Percentiles rank a stretch among this genome's conserved stretches.
Evolutionary conservation across 2,329 filamentous ascomycete species (phyloP).

Genomic region (Pseudocercospora fuligena): DNA sequence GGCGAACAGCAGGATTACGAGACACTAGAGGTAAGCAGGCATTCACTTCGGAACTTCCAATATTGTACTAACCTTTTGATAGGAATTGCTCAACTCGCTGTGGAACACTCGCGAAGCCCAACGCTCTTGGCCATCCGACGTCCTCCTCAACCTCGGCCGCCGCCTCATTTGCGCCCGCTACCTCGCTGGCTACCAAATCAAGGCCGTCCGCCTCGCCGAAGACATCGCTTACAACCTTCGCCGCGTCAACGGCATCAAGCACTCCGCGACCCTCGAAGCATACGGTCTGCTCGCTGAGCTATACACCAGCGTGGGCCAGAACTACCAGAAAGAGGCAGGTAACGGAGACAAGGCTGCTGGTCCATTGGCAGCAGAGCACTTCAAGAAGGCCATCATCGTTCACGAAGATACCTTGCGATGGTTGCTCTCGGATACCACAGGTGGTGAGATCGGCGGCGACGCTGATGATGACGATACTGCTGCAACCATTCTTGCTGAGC

Average conservation of each 20-base stretch:
- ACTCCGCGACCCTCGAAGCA: slow-evolving; percentile 55
- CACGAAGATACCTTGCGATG: slow-evolving; percentile 40
- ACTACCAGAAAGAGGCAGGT: slow-evolving; percentile 44
- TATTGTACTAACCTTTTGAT: not conserved
- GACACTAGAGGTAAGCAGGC: slow-evolving; percentile 48
- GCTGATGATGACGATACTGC: slow-evolving; percentile 46
- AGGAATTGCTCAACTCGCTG: slow-evolving; percentile 48
- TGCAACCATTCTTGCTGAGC: slow-evolving; percentile 43
- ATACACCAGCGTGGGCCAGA: slow-evolving; percentile 50
- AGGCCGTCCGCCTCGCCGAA: slow-evolving; percentile 55
- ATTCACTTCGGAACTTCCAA: not conserved
- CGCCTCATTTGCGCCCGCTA: slow-evolving; percentile 59
- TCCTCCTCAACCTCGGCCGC: slow-evolving; percentile 58
- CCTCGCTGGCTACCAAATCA: slow-evolving; percentile 52
- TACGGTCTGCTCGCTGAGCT: slow-evolving; percentile 56
- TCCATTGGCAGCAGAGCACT: slow-evolving; percentile 44
- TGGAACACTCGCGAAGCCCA: slow-evolving; percentile 55
- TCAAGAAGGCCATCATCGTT: slow-evolving; percentile 46
- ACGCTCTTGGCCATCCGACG: slow-evolving; percentile 50
- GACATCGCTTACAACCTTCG: slow-evolving; percentile 62
- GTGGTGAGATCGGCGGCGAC: slow-evolving; percentile 38
- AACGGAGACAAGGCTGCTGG: slow-evolving; percentile 41
- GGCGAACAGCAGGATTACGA: slow-evolving; percentile 54
- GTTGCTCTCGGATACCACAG: slow-evolving; percentile 33
- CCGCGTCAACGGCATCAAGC: slow-evolving; percentile 56